These are phyloP conservation scores for Penicillium bovifimosum DNA, from an alignment of 495 filamentous ascomycete species.

Conservation along the genomic window DNA sequence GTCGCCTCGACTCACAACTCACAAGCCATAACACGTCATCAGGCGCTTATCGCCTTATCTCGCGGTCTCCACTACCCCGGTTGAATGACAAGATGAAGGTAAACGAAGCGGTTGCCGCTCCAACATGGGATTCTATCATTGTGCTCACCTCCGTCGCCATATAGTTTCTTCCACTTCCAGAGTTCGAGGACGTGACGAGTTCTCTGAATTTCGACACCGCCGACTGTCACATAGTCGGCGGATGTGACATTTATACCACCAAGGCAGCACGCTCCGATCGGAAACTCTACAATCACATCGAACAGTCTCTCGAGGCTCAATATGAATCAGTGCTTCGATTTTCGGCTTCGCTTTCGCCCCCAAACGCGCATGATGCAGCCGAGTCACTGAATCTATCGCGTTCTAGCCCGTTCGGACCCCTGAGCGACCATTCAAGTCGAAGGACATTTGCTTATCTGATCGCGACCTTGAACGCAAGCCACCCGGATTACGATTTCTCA, in stretches of 20 bases:
- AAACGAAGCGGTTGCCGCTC: not conserved
- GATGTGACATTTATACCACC: constrained; percentile 94
- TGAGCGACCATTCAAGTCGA: constrained; percentile 80
- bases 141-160: not conserved
- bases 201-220: constrained; percentile 91
- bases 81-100: constrained; percentile 26
- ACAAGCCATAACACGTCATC: constrained; percentile 1
- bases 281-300: constrained; percentile 93
- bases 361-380: constrained; percentile 51
- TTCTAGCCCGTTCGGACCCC: constrained; percentile 82
- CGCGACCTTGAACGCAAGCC: constrained; percentile 93
- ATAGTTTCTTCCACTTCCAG: constrained; percentile 85
- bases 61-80: constrained; percentile 1
- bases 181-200: constrained; percentile 81
- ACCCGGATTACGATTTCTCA: constrained; percentile 97
- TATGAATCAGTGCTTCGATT: constrained; percentile 81
- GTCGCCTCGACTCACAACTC: not conserved
- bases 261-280: constrained; percentile 93
- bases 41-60: constrained; percentile 3
- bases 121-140: not conserved
- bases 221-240: constrained; percentile 82
- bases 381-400: constrained; percentile 67
- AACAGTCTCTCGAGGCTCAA: constrained; percentile 78
- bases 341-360: constrained; percentile 74
- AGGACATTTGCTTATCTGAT: constrained; percentile 94